A percentile compares a stretch with the other conserved stretches of the same genome.
Evolutionary conservation across 495 filamentous ascomycete genomes (phyloP).

Genomic region (Geoglossum glabrum): DNA sequence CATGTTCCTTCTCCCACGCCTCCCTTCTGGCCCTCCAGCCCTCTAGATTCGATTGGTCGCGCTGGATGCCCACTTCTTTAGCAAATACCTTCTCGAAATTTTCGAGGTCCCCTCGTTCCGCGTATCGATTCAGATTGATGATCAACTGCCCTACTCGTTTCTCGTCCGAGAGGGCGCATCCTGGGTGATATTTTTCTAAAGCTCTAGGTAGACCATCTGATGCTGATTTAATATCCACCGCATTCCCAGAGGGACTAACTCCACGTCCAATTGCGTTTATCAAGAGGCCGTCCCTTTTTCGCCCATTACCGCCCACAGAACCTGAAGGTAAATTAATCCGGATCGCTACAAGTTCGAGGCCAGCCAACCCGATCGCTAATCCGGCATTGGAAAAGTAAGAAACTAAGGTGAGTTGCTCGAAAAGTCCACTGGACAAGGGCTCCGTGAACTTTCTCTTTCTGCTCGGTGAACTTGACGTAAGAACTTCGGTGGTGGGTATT

Average conservation of each 20-base stretch:
- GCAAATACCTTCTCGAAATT: constrained; percentile 34
- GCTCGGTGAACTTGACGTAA: background rate
- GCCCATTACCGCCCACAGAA: background rate
- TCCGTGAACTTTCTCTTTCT: background rate
- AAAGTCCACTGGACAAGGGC: background rate
- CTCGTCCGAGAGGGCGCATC: background rate
- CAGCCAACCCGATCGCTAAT: background rate
- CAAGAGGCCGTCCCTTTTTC: background rate
- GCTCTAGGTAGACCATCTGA: background rate
- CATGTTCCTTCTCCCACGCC: constrained; percentile 1
- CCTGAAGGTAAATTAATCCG: background rate
- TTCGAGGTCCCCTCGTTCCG: constrained; percentile 21
- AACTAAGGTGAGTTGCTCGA: background rate
- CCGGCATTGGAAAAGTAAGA: background rate
- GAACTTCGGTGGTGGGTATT: constrained; percentile 2
- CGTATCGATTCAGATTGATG: constrained; percentile 23
- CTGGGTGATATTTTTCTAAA: background rate
- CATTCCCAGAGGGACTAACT: background rate
- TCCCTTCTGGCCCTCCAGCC: constrained; percentile 1
- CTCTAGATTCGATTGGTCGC: background rate
- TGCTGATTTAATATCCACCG: constrained; percentile 5
- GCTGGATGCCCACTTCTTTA: constrained; percentile 8
- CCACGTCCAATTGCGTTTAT: constrained; percentile 5
- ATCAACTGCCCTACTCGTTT: background rate
- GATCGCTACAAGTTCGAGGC: background rate